These are phyloP conservation scores for Neospora caninum DNA, from an alignment of 169 alveolate species.

Conservation along the genomic window DNA sequence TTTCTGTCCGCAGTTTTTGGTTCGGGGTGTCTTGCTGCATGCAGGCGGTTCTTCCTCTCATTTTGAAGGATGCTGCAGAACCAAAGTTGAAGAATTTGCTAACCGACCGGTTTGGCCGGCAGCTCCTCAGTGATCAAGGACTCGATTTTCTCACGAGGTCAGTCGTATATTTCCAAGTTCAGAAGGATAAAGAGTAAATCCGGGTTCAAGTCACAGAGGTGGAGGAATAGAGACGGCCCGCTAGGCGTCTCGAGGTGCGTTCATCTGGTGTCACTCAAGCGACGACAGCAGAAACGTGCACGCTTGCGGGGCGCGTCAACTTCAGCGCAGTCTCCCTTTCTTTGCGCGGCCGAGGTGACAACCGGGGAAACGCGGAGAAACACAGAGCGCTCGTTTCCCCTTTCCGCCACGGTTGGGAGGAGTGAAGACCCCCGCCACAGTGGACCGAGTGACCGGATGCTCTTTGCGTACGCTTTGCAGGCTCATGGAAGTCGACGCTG, in stretches of 20 bases:
- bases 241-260: background rate
- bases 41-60: background rate
- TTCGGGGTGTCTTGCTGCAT: background rate
- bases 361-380: too few species aligned
- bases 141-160: constrained; percentile 4
- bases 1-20: background rate
- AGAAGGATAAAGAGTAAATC: background rate
- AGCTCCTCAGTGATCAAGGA: constrained; percentile 4
- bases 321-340: too few species aligned
- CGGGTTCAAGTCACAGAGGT: background rate
- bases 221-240: background rate
- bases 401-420: too few species aligned
- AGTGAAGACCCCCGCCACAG: too few species aligned
- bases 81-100: background rate
- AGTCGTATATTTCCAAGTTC: too few species aligned
- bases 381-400: too few species aligned
- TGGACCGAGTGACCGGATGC: background rate
- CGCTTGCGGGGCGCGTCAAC: too few species aligned
- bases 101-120: constrained; percentile 12
- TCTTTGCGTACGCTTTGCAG: background rate
- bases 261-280: too few species aligned
- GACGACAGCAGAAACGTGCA: too few species aligned
- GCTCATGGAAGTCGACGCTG: background rate
- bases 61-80: background rate
- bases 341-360: too few species aligned